Percentiles rank a stretch among this genome's conserved stretches.
Evolutionary conservation across 2,329 filamentous ascomycete species (phyloP).

Genomic region (Ophiostoma triangulosporum): DNA sequence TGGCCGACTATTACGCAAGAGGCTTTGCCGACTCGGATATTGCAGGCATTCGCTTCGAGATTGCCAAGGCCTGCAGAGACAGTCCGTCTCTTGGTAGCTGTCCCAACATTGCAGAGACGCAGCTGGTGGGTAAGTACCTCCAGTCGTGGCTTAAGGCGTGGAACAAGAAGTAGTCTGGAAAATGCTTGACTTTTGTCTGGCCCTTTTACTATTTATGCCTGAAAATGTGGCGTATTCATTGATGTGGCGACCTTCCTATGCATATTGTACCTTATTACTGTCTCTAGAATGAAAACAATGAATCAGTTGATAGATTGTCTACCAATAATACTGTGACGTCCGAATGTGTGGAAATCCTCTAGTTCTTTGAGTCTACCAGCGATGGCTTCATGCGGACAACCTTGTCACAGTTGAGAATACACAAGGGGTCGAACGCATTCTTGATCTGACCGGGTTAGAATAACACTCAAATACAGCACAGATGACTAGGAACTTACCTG

Average conservation of each 20-base stretch:
- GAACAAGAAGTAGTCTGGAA: constrained; percentile 4
- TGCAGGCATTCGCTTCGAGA: constrained; percentile 8
- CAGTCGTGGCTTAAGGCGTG: constrained; percentile 8
- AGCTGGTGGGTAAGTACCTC: constrained; percentile 10
- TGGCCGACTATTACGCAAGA: constrained; percentile 10
- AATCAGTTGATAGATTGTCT: neutral
- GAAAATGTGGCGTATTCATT: neutral
- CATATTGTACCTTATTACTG: neutral
- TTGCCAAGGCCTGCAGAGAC: constrained; percentile 7
- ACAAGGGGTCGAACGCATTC: constrained; percentile 64
- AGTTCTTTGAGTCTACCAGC: neutral
- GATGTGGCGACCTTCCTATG: neutral
- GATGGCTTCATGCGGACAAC: constrained; percentile 43
- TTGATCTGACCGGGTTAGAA: constrained; percentile 37
- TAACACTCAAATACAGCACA: neutral
- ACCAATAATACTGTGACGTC: neutral
- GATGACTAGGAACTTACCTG: constrained; percentile 27
- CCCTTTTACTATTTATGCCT: neutral
- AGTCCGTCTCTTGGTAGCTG: constrained; percentile 7
- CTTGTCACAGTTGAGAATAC: constrained; percentile 56
- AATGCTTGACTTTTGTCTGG: no score
- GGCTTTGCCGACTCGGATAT: neutral
- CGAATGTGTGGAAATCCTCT: neutral
- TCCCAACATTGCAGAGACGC: constrained; percentile 7
- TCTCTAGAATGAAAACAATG: neutral